Percentiles rank a stretch among this genome's conserved stretches.
phyloP scores from a whole-genome alignment of 2,329 filamentous ascomycete genomes.

The Ophidiomyces ophidiicola region DNA sequence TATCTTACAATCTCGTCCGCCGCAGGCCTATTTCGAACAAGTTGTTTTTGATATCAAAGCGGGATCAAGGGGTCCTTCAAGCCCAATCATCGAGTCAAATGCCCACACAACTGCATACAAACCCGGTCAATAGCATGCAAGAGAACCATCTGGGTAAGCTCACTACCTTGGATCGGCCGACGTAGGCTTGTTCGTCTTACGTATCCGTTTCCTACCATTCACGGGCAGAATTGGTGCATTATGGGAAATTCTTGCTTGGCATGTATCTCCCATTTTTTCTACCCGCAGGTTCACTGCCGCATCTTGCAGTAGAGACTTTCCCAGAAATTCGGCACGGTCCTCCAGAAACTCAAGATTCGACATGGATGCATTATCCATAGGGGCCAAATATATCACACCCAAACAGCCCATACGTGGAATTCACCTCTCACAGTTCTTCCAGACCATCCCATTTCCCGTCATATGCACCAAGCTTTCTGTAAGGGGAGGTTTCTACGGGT shows the following conservation, averaged over 20 bases:
- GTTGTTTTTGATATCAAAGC: slow-evolving; percentile 40
- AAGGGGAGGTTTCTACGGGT: slow-evolving; percentile 47
- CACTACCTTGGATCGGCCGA: slow-evolving; percentile 54
- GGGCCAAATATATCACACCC: slow-evolving; percentile 44
- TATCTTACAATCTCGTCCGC: slow-evolving; percentile 46
- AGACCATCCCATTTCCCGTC: slow-evolving; percentile 36
- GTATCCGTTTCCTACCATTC: slow-evolving; percentile 56
- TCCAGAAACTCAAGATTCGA: slow-evolving; percentile 47
- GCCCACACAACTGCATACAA: slow-evolving; percentile 44
- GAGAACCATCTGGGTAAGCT: neutral
- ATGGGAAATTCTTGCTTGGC: slow-evolving; percentile 44
- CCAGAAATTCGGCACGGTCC: slow-evolving; percentile 42
- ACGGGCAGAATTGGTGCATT: slow-evolving; percentile 51
- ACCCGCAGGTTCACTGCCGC: slow-evolving; percentile 35
- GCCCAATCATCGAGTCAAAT: slow-evolving; percentile 51
- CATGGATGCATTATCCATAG: slow-evolving; percentile 42
- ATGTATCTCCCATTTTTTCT: slow-evolving; percentile 46
- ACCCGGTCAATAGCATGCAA: slow-evolving; percentile 4
- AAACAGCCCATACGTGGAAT: slow-evolving; percentile 49
- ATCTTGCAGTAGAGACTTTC: slow-evolving; percentile 32
- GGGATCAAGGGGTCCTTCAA: slow-evolving; percentile 45
- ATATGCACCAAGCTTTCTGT: slow-evolving; percentile 30
- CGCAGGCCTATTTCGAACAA: slow-evolving; percentile 54
- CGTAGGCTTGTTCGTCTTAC: slow-evolving; percentile 41
- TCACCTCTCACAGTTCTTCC: slow-evolving; percentile 45